A percentile compares a stretch with the other conserved stretches of the same genome.
These are phyloP conservation scores for Bonia amplexicaulis DNA, from an alignment of 176 grass and related monocot genomes.

Conservation along the genomic window DNA sequence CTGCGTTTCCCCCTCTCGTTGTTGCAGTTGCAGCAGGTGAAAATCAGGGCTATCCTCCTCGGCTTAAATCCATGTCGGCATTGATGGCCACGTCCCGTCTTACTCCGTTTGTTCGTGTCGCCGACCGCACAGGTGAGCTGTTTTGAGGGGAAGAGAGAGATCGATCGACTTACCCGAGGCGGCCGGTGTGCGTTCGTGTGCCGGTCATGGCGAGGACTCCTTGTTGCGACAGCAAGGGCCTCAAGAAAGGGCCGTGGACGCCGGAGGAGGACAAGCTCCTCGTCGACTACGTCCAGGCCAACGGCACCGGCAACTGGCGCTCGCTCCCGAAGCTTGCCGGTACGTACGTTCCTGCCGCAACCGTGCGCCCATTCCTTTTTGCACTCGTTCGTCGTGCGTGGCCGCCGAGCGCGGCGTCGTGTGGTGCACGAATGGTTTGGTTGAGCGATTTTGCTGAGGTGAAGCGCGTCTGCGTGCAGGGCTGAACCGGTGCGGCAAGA, in stretches of 20 bases:
- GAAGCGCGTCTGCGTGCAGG: conserved; percentile 36
- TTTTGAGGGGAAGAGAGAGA: not conserved
- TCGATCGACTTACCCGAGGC: not conserved
- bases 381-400: not conserved
- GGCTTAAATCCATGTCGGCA: conserved; percentile 39
- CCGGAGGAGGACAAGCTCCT: conserved; percentile 96
- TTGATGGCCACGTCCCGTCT: conserved; percentile 14
- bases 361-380: not conserved
- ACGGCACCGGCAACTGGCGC: conserved; percentile 86
- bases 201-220: conserved; percentile 75
- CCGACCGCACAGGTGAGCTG: not conserved
- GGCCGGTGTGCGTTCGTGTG: not conserved
- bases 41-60: conserved; percentile 45
- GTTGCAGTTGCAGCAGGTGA: conserved; percentile 45
- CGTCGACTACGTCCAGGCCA: conserved; percentile 72
- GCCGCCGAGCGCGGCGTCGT: not conserved
- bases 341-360: not conserved
- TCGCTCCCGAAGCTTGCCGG: conserved; percentile 89
- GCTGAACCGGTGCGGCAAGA: conserved; percentile 92
- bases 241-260: conserved; percentile 96
- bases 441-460: not conserved
- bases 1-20: not conserved
- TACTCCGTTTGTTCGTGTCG: not conserved
- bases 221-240: conserved; percentile 86
- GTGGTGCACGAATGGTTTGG: not conserved